phyloP scores from a whole-genome alignment of 495 filamentous ascomycete genomes.

The Oidiodendron maius region DNA sequence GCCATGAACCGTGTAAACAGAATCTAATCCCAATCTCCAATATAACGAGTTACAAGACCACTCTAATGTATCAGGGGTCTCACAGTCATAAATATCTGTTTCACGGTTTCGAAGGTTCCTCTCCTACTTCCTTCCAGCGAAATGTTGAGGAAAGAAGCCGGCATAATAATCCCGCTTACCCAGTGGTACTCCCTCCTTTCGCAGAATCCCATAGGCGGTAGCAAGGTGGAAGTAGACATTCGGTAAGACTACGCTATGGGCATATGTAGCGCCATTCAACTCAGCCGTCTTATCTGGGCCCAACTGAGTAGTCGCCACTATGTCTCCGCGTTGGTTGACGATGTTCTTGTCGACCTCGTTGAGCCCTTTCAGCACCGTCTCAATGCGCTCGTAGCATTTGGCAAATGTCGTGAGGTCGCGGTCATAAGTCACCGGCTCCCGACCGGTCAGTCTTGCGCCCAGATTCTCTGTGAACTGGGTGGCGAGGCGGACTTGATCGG shows the following conservation, averaged over 20 bases:
- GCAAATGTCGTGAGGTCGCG: slow-evolving; percentile 31
- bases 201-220: slow-evolving; percentile 49
- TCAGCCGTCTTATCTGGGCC: slow-evolving; percentile 23
- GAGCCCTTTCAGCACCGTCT: slow-evolving; percentile 30
- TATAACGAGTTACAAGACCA: slow-evolving; percentile 1
- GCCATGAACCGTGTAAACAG: no score
- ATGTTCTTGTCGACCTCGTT: slow-evolving; percentile 25
- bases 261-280: slow-evolving; percentile 24
- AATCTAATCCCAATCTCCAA: neutral
- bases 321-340: slow-evolving; percentile 16
- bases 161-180: slow-evolving; percentile 47
- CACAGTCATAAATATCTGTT: neutral
- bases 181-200: slow-evolving; percentile 47
- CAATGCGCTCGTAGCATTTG: slow-evolving; percentile 30
- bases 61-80: neutral
- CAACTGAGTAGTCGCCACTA: slow-evolving; percentile 12
- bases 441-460: slow-evolving; percentile 9
- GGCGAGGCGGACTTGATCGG: slow-evolving; percentile 12
- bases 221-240: slow-evolving; percentile 54
- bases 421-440: slow-evolving; percentile 21
- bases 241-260: slow-evolving; percentile 34
- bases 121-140: slow-evolving; percentile 10
- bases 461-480: slow-evolving; percentile 13
- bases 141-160: slow-evolving; percentile 18
- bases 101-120: slow-evolving; percentile 6